phyloP scores from a whole-genome alignment of 805 yeast species.

The Wickerhamiella hasegawae region DNA sequence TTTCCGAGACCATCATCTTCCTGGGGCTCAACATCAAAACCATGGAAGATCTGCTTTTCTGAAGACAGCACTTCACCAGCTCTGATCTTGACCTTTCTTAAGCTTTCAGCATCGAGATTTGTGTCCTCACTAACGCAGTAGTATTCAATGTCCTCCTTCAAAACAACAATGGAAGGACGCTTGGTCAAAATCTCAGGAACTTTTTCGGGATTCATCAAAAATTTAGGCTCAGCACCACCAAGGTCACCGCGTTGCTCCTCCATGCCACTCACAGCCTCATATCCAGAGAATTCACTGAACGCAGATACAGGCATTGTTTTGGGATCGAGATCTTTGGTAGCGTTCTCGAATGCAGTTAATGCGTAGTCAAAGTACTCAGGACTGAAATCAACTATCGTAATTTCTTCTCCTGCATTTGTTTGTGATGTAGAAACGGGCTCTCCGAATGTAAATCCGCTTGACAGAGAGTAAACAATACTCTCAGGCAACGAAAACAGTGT shows the following conservation, averaged over 20 bases:
- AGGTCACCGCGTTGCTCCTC: slow-evolving; percentile 15
- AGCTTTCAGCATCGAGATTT: slow-evolving; percentile 39
- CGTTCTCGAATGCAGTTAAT: slow-evolving; percentile 50
- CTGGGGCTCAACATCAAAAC: slow-evolving; percentile 5
- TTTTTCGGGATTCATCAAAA: slow-evolving; percentile 3
- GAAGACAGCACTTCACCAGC: slow-evolving; percentile 53
- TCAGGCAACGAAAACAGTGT: slow-evolving; percentile 89
- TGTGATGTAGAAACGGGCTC: slow-evolving; percentile 1
- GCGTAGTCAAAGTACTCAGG: slow-evolving; percentile 80
- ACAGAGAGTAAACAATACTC: slow-evolving; percentile 65
- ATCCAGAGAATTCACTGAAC: slow-evolving; percentile 11
- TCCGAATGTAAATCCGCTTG: slow-evolving; percentile 81
- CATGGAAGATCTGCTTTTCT: slow-evolving; percentile 47
- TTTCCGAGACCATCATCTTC: slow-evolving; percentile 35
- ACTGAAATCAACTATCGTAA: slow-evolving; percentile 52
- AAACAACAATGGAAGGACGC: slow-evolving; percentile 80
- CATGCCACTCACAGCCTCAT: slow-evolving; percentile 3
- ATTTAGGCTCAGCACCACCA: slow-evolving; percentile 5
- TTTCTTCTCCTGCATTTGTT: slow-evolving; percentile 3
- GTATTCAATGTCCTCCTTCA: slow-evolving; percentile 87
- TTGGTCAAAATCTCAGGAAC: slow-evolving; percentile 45
- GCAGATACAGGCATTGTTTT: slow-evolving; percentile 6
- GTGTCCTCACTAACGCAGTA: slow-evolving; percentile 67
- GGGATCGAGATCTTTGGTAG: slow-evolving; percentile 40
- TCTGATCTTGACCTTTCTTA: slow-evolving; percentile 50